Percentiles rank a stretch among this genome's conserved stretches.
These are phyloP conservation scores for Exserohilum turcica DNA, from an alignment of 2,329 filamentous ascomycete genomes.

Conservation along the genomic window DNA sequence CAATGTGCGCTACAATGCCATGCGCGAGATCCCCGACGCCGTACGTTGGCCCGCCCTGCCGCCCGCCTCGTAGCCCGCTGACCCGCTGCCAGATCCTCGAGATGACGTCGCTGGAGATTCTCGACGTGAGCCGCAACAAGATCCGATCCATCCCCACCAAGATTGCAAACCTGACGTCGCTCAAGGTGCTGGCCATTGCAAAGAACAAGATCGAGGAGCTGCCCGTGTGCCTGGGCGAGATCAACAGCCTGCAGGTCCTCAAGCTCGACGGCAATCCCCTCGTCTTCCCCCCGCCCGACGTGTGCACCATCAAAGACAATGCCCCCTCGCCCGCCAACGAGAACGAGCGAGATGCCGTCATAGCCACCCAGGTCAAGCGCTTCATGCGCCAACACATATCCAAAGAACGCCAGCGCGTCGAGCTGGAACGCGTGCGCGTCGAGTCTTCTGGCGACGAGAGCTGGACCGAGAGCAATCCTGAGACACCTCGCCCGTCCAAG, in stretches of 20 bases:
- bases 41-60: constrained; percentile 52
- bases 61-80: constrained; percentile 6
- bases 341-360: constrained; percentile 64
- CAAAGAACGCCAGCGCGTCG: constrained; percentile 40
- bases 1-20: constrained; percentile 77
- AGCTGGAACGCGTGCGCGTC: constrained; percentile 42
- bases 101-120: constrained; percentile 84
- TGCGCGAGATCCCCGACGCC: constrained; percentile 68
- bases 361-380: constrained; percentile 65
- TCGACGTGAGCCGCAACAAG: constrained; percentile 89
- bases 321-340: constrained; percentile 57
- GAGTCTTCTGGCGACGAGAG: constrained; percentile 58
- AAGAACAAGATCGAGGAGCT: constrained; percentile 86
- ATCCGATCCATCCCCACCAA: constrained; percentile 77
- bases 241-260: constrained; percentile 85
- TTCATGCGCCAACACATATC: constrained; percentile 57
- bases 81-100: constrained; percentile 72
- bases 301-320: constrained; percentile 50
- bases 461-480: constrained; percentile 67
- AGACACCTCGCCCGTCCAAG: constrained; percentile 75
- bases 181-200: constrained; percentile 87
- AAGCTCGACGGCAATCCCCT: constrained; percentile 90
- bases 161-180: constrained; percentile 77
- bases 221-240: constrained; percentile 82
- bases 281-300: constrained; percentile 68